Evolutionary conservation across 805 yeast genomes (phyloP).

Genomic region (Myxozyma vanderwaltii): DNA sequence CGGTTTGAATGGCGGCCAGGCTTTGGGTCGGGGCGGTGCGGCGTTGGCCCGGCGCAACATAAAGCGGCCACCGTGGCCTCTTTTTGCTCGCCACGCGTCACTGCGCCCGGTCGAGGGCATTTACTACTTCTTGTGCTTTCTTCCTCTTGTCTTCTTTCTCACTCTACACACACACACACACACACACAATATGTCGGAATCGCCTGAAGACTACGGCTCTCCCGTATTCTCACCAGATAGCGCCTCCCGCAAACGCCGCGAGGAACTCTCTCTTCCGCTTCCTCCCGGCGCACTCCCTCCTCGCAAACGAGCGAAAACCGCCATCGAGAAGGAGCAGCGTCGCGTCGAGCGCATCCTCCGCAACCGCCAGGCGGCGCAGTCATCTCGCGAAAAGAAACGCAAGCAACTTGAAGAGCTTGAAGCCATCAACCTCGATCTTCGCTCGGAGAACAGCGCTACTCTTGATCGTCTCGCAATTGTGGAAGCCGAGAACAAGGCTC

Average conservation of each 20-base stretch:
- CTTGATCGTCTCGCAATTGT: constrained; percentile 18
- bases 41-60: constrained; percentile 5
- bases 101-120: background rate
- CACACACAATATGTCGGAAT: constrained; percentile 3
- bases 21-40: background rate
- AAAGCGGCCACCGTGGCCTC: constrained; percentile 18
- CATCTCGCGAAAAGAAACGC: constrained; percentile 94
- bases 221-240: background rate
- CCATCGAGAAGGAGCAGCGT: constrained; percentile 96
- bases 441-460: constrained; percentile 18
- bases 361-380: constrained; percentile 96
- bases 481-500: constrained; percentile 25
- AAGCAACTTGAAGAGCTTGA: constrained; percentile 86
- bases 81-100: constrained; percentile 9
- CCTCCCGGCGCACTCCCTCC: constrained; percentile 71
- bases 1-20: background rate
- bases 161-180: background rate
- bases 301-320: constrained; percentile 92
- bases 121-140: background rate
- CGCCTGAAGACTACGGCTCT: constrained; percentile 12
- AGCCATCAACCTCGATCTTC: constrained; percentile 24
- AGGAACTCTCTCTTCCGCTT: constrained; percentile 41
- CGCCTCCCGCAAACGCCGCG: constrained; percentile 35
- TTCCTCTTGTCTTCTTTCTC: background rate
- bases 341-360: constrained; percentile 89